Evolutionary conservation across 2,329 filamentous ascomycete species (phyloP).

Genomic region (Claviceps sp.): DNA sequence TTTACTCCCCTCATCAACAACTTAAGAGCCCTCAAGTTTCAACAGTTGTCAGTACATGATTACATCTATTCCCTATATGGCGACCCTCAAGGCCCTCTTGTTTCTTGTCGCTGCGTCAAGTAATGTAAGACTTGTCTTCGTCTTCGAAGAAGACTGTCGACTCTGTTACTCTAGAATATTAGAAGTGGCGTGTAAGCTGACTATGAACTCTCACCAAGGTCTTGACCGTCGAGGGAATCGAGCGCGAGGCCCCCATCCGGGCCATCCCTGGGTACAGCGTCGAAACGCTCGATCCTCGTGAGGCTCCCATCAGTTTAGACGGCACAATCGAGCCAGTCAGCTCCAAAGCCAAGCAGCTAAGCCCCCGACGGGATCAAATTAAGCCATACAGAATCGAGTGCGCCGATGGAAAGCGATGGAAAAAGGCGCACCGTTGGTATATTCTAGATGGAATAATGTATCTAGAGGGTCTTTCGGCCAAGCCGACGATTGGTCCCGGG

Average conservation of each 20-base stretch:
- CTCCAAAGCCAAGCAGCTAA: neutral
- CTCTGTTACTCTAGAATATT: neutral
- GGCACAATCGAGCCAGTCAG: neutral
- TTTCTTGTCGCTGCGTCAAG: neutral
- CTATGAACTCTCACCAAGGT: neutral
- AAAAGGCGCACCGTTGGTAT: neutral
- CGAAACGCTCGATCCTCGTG: neutral
- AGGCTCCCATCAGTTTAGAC: neutral
- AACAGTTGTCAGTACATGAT: neutral
- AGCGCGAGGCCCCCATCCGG: neutral
- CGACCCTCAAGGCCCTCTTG: neutral
- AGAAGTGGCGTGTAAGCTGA: neutral
- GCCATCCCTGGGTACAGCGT: neutral
- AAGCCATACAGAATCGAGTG: neutral
- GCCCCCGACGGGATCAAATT: neutral
- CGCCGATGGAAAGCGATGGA: neutral
- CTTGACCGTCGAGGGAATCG: neutral
- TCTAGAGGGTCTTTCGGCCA: neutral
- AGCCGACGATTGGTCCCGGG: neutral
- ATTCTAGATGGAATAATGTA: neutral
- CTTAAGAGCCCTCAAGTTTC: neutral
- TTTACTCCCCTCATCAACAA: neutral
- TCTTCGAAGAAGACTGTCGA: neutral
- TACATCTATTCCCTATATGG: neutral
- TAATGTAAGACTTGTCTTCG: neutral